Evolutionary conservation across 2,329 filamentous ascomycete genomes (phyloP).

Genomic region (Grosmannia clavigera): DNA sequence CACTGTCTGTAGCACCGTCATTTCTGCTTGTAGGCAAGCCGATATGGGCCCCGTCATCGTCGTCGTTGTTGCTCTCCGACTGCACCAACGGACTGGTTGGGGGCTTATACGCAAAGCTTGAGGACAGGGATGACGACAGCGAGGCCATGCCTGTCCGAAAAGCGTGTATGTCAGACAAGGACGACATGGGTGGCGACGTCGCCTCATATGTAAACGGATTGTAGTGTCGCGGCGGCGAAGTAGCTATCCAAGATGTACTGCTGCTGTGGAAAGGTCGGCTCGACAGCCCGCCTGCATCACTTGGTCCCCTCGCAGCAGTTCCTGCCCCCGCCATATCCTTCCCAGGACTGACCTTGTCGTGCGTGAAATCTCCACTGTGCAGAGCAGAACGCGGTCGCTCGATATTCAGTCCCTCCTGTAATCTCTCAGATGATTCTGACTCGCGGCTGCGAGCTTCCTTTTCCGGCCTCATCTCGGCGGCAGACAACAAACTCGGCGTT

Average conservation of each 20-base stretch:
- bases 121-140: conserved; percentile 59
- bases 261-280: conserved; percentile 8
- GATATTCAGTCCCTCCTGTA: conserved; percentile 50
- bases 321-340: neutral
- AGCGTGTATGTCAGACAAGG: conserved; percentile 5
- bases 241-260: conserved; percentile 34
- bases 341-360: conserved; percentile 6
- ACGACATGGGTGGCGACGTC: conserved; percentile 11
- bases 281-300: neutral
- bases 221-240: conserved; percentile 43
- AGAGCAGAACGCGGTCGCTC: conserved; percentile 70
- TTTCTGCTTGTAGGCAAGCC: conserved; percentile 37
- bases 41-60: conserved; percentile 19
- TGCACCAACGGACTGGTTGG: conserved; percentile 90
- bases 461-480: conserved; percentile 36
- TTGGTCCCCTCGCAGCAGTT: conserved; percentile 4
- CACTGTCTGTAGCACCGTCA: conserved; percentile 21
- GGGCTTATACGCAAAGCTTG: conserved; percentile 71
- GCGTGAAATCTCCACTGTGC: conserved; percentile 55
- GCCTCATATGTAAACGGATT: conserved; percentile 29
- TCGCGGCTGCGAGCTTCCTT: conserved; percentile 25
- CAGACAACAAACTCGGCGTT: conserved; percentile 25
- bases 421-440: conserved; percentile 26
- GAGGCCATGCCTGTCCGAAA: conserved; percentile 33
- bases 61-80: conserved; percentile 71